Evolutionary conservation across 192 early-diverging fungal genomes (phyloP).

Genomic region (Mortierella hygrophila): DNA sequence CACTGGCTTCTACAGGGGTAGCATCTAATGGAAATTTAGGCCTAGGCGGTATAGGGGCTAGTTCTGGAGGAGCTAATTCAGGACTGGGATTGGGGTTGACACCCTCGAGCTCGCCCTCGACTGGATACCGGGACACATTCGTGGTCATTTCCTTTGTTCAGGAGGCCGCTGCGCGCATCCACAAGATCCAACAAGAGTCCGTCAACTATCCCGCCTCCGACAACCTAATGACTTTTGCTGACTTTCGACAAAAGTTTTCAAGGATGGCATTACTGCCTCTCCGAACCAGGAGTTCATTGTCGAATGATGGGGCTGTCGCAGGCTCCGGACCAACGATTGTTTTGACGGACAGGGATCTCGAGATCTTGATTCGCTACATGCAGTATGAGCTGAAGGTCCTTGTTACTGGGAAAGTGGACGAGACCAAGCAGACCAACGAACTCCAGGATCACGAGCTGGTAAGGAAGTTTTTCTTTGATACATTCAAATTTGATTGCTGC

Average conservation of each 20-base stretch:
- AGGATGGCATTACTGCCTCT: constrained; percentile 42
- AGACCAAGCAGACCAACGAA: constrained; percentile 18
- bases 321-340: constrained; percentile 14
- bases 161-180: constrained; percentile 42
- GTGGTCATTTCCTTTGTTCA: constrained; percentile 38
- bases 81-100: constrained; percentile 18
- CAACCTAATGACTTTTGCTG: constrained; percentile 54
- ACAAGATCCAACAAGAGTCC: constrained; percentile 43
- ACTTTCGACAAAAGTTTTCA: constrained; percentile 52
- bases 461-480: neutral
- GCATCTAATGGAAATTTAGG: constrained; percentile 15
- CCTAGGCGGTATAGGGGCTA: constrained; percentile 11
- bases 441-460: constrained; percentile 49
- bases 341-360: constrained; percentile 48
- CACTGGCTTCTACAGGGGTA: constrained; percentile 15
- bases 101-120: neutral
- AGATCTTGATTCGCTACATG: constrained; percentile 50
- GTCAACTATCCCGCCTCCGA: constrained; percentile 32
- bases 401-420: constrained; percentile 28
- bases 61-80: constrained; percentile 11
- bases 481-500: neutral
- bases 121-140: constrained; percentile 25
- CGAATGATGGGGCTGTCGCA: neutral
- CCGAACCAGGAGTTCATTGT: constrained; percentile 8
- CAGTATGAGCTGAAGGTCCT: constrained; percentile 47